These are phyloP conservation scores for Platanthera zijinensis DNA, from an alignment of 106 monocot species.

Conservation along the genomic window DNA sequence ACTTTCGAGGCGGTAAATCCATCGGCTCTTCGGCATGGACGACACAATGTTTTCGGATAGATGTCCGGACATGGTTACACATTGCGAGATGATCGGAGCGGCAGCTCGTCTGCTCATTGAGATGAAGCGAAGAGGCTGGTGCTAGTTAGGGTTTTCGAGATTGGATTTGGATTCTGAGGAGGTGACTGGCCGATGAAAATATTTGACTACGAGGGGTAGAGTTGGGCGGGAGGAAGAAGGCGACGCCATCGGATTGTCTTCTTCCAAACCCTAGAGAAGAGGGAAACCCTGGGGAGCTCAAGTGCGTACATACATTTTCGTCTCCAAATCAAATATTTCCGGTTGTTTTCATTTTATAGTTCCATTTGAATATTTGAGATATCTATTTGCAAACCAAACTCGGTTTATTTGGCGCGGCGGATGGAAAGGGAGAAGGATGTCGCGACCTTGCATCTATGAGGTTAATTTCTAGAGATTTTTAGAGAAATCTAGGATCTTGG, in stretches of 20 bases:
- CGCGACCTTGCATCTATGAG: too few relatives aligned
- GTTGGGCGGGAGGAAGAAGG: background rate
- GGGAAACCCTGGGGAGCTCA: too few relatives aligned
- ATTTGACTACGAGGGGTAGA: background rate
- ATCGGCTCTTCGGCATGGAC: background rate
- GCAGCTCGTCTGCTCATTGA: background rate
- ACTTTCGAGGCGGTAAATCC: constrained; percentile 10
- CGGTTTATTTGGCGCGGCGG: too few relatives aligned
- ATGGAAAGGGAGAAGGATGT: too few relatives aligned
- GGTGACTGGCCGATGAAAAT: background rate
- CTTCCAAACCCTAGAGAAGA: background rate
- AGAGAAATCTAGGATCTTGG: too few relatives aligned
- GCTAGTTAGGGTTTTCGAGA: background rate
- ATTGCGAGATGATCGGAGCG: background rate
- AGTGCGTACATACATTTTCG: too few relatives aligned
- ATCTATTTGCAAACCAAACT: too few relatives aligned
- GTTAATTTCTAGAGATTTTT: too few relatives aligned
- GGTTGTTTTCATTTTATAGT: too few relatives aligned
- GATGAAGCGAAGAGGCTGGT: background rate
- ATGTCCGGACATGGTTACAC: background rate
- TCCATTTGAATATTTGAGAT: too few relatives aligned
- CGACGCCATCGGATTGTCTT: background rate
- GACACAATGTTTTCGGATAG: background rate
- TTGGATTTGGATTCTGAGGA: background rate
- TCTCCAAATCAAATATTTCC: too few relatives aligned